These are phyloP conservation scores for Clarireedia paspali DNA, from an alignment of 2,329 filamentous ascomycete genomes.

Conservation along the genomic window DNA sequence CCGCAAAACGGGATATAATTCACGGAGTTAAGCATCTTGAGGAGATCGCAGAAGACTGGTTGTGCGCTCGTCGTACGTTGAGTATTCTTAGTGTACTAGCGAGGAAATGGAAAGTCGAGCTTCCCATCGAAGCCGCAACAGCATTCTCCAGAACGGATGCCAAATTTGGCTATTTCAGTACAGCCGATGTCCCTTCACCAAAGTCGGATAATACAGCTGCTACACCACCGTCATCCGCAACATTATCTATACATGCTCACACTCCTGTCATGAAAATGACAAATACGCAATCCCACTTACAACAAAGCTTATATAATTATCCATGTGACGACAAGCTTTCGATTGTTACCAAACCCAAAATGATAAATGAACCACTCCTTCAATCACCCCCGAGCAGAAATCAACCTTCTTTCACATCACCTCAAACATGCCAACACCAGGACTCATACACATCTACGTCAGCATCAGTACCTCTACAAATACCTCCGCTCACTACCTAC, in stretches of 20 bases:
- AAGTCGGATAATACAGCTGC: constrained; percentile 25
- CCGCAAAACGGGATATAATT: constrained; percentile 78
- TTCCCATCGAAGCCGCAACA: constrained; percentile 73
- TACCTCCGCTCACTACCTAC: not conserved
- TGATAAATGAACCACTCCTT: not conserved
- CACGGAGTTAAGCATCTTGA: constrained; percentile 88
- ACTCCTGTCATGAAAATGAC: constrained; percentile 1
- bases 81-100: constrained; percentile 78
- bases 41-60: constrained; percentile 93
- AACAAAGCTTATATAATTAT: constrained; percentile 27
- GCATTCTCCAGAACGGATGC: constrained; percentile 72
- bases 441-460: not conserved
- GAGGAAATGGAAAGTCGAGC: constrained; percentile 80
- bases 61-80: constrained; percentile 77
- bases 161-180: constrained; percentile 66
- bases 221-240: constrained; percentile 17
- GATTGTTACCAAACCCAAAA: not conserved
- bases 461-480: not conserved
- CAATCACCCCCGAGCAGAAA: not conserved
- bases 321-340: not conserved
- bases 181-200: constrained; percentile 29
- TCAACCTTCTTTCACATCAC: not conserved
- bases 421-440: not conserved
- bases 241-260: constrained; percentile 18
- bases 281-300: constrained; percentile 20